These are phyloP conservation scores for Cotoneaster glaucophyllus DNA, from an alignment of 306 rosid genomes.

Conservation along the genomic window DNA sequence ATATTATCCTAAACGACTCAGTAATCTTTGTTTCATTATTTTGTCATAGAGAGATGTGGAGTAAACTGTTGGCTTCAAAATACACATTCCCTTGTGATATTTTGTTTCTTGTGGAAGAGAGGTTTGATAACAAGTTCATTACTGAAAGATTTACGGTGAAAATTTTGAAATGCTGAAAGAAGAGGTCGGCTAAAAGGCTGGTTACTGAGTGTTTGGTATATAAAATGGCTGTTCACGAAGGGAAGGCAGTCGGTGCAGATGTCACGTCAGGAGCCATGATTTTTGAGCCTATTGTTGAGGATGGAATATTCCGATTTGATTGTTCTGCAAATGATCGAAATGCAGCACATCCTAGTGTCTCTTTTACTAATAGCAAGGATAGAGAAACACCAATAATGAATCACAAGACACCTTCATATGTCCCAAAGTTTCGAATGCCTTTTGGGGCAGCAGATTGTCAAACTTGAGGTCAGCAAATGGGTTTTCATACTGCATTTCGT, in stretches of 20 bases:
- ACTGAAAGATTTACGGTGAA: neutral
- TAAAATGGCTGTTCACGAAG: conserved; percentile 44
- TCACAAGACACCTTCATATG: conserved; percentile 44
- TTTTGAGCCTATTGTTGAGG: conserved; percentile 63
- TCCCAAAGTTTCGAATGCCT: conserved; percentile 52
- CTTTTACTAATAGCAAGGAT: conserved; percentile 48
- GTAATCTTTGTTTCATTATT: neutral
- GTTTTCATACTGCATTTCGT: neutral
- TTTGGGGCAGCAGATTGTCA: conserved; percentile 58
- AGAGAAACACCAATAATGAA: conserved; percentile 48
- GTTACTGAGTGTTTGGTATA: conserved; percentile 17
- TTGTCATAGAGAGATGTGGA: neutral
- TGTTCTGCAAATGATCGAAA: conserved; percentile 61
- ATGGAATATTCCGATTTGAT: conserved; percentile 79
- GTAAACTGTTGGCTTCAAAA: neutral
- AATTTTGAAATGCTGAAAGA: conserved; percentile 36
- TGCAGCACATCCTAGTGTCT: conserved; percentile 67
- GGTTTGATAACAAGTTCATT: neutral
- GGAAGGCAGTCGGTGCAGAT: conserved; percentile 24
- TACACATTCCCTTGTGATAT: neutral
- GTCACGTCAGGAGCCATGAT: conserved; percentile 58
- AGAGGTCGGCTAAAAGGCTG: conserved; percentile 29
- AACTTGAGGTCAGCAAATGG: conserved; percentile 55
- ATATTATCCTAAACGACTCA: too few species aligned
- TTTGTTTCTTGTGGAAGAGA: neutral